Percentiles rank a stretch among this genome's conserved stretches.
Evolutionary conservation across 2,329 filamentous ascomycete species (phyloP).

Genomic region (Magnaporthiopsis rhizophila): DNA sequence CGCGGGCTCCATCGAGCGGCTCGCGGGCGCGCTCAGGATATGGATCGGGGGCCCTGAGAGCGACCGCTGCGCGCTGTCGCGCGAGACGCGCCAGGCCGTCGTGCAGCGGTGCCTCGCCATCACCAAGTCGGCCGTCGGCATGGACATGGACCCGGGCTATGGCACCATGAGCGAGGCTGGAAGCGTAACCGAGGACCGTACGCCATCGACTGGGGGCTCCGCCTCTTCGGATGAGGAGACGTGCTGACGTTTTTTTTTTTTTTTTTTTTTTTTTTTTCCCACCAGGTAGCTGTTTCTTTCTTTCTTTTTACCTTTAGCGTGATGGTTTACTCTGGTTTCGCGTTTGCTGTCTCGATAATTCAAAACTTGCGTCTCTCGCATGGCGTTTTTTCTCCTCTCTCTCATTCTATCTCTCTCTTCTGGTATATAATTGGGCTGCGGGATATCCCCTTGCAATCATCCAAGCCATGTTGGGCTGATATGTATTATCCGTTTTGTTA

Average conservation of each 20-base stretch:
- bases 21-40: constrained; percentile 49
- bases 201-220: not conserved
- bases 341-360: not conserved
- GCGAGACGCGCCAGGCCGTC: constrained; percentile 42
- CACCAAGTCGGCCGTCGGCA: constrained; percentile 49
- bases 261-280: too few species aligned
- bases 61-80: constrained; percentile 41
- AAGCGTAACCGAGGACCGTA: not conserved
- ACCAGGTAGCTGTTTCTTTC: not conserved
- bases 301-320: not conserved
- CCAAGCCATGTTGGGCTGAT: not conserved
- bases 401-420: not conserved
- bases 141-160: constrained; percentile 53
- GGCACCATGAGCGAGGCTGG: constrained; percentile 43
- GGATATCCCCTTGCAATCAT: not conserved
- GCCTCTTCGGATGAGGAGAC: not conserved
- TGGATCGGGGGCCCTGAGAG: constrained; percentile 51
- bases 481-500: not conserved
- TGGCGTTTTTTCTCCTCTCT: not conserved
- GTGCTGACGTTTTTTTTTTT: too few species aligned
- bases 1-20: constrained; percentile 41
- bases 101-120: constrained; percentile 48
- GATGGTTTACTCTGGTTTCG: not conserved
- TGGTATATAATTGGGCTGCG: not conserved
- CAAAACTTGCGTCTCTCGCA: not conserved